Evolutionary conservation across 1,139 yeast species (phyloP).

Genomic region (Candida gigantensis): DNA sequence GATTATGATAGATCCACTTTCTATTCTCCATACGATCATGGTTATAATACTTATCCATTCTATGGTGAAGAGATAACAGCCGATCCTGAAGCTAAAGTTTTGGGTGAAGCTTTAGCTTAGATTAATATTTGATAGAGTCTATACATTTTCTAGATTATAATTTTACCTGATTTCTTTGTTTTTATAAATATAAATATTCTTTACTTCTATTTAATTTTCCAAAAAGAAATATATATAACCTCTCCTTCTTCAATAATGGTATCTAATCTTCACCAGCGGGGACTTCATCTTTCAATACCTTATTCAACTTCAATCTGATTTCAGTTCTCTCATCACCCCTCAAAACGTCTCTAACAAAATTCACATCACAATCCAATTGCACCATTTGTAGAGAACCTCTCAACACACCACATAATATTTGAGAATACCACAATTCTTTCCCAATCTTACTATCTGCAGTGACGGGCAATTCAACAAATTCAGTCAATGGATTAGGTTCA

Average conservation of each 20-base stretch:
- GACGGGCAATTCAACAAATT: slow-evolving; percentile 89
- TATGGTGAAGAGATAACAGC: slow-evolving; percentile 13
- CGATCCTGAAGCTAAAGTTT: slow-evolving; percentile 18
- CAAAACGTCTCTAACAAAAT: slow-evolving; percentile 75
- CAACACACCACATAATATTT: slow-evolving; percentile 84
- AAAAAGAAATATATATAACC: neutral
- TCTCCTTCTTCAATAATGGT: neutral
- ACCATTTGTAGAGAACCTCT: slow-evolving; percentile 96
- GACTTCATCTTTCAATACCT: slow-evolving; percentile 84
- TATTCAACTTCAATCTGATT: slow-evolving; percentile 67
- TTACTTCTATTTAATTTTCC: neutral
- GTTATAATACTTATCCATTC: slow-evolving; percentile 26
- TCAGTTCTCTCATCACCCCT: slow-evolving; percentile 87
- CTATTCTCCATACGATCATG: slow-evolving; percentile 23
- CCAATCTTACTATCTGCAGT: slow-evolving; percentile 59
- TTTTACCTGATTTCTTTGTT: too few species aligned
- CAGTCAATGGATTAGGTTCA: slow-evolving; percentile 85
- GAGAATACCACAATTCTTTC: slow-evolving; percentile 88
- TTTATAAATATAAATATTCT: neutral
- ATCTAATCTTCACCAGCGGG: slow-evolving; percentile 92
- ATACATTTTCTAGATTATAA: too few species aligned
- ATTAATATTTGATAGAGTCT: too few species aligned
- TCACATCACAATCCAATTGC: slow-evolving; percentile 85
- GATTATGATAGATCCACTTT: slow-evolving; percentile 26
- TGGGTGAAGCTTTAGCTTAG: slow-evolving; percentile 14